Conservation (phyloP, 345 rosid genomes). For the Pseudoturritis turrita region DNA sequence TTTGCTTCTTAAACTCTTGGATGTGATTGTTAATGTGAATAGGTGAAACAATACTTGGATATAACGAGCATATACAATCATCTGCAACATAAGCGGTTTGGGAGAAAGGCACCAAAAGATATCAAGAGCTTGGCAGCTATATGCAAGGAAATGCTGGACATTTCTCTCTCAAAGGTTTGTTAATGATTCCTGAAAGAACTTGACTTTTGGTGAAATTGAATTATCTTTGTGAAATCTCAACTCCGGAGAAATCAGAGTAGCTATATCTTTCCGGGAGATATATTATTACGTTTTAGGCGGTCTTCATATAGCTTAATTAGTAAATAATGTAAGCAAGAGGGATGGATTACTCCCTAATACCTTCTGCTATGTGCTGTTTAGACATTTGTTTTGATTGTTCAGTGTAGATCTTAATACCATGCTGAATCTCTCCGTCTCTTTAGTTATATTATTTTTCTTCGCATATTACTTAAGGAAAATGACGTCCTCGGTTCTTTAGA, state of each 20-base stretch:
- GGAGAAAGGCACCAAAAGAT: constrained; percentile 55
- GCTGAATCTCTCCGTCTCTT: neutral
- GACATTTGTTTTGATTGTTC: neutral
- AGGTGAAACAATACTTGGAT: constrained; percentile 90
- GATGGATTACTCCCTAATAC: neutral
- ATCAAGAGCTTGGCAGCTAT: constrained; percentile 70
- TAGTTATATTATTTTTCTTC: neutral
- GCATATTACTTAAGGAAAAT: neutral
- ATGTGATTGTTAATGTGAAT: constrained; percentile 25
- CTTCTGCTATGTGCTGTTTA: neutral
- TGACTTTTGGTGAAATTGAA: neutral
- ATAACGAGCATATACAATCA: constrained; percentile 48
- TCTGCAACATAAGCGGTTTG: constrained; percentile 55
- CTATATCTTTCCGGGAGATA: neutral
- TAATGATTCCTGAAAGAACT: neutral
- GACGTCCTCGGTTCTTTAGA: neutral
- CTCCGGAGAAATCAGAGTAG: neutral
- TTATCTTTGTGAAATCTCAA: neutral
- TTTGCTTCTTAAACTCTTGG: neutral
- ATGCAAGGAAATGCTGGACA: constrained; percentile 61
- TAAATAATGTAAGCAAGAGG: neutral
- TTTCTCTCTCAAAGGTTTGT: constrained; percentile 72
- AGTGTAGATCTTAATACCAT: neutral
- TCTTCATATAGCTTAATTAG: neutral
- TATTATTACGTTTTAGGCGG: neutral